A percentile compares a stretch with the other conserved stretches of the same genome.
phyloP scores from a whole-genome alignment of 2,329 filamentous ascomycete genomes.

The Biscogniauxia mediterranea region DNA sequence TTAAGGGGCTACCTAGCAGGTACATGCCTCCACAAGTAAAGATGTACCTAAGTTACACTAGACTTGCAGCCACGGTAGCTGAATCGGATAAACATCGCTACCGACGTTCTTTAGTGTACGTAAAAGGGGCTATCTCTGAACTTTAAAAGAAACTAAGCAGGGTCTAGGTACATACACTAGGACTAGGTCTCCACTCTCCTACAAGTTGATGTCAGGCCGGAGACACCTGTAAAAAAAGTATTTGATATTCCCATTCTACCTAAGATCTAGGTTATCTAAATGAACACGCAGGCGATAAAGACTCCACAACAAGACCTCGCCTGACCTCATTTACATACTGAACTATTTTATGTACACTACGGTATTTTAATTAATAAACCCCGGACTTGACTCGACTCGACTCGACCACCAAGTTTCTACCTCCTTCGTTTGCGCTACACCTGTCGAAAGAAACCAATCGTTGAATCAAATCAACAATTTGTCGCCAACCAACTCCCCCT shows the following conservation, averaged over 20 bases:
- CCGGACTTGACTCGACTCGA: not conserved
- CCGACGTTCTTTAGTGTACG: conserved; percentile 4
- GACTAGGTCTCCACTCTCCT: too few relatives aligned
- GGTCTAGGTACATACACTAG: too few relatives aligned
- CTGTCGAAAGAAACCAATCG: not conserved
- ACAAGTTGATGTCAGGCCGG: not conserved
- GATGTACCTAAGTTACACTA: too few relatives aligned
- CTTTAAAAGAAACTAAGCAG: too few relatives aligned
- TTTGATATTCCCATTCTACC: conserved; percentile 12
- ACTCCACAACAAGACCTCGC: not conserved
- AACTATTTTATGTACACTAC: too few relatives aligned
- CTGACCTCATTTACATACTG: not conserved
- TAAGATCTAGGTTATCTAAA: conserved; percentile 1
- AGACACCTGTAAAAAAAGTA: conserved; percentile 5
- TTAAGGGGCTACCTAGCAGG: too few relatives aligned
- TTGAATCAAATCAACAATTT: not conserved
- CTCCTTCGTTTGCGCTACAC: not conserved
- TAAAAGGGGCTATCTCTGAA: too few relatives aligned
- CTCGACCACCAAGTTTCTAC: too few relatives aligned
- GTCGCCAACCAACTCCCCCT: too few relatives aligned
- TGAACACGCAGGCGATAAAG: conserved; percentile 5
- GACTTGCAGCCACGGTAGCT: not conserved
- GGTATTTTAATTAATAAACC: not conserved
- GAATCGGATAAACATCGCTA: conserved; percentile 8
- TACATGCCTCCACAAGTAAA: too few relatives aligned